These are phyloP conservation scores for Cryptococcus jaspeensis DNA, from an alignment of 1,284 basidiomycete genomes.

Conservation along the genomic window DNA sequence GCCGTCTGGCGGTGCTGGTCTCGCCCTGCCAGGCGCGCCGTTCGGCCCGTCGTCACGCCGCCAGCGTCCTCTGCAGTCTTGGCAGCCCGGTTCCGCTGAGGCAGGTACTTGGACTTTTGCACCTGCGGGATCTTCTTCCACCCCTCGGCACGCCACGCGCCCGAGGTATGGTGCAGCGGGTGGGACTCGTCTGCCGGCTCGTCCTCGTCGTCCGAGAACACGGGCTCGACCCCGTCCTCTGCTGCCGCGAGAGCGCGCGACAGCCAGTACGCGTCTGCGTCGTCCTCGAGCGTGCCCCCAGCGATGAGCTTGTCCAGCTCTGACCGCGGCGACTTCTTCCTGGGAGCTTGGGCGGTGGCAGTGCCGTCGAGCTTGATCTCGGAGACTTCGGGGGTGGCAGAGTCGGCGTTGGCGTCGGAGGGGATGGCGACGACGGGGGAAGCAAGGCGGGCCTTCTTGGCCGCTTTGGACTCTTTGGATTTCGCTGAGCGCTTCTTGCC, in stretches of 20 bases:
- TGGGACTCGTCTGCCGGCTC: slow-evolving; percentile 27
- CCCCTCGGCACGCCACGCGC: slow-evolving; percentile 72
- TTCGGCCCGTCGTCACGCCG: slow-evolving; percentile 72
- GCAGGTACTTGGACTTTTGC: slow-evolving; percentile 83
- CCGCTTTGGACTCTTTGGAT: slow-evolving; percentile 22
- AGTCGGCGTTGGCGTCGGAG: not conserved
- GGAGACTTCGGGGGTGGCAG: slow-evolving; percentile 23
- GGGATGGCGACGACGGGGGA: slow-evolving; percentile 19
- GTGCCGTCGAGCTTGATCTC: slow-evolving; percentile 32
- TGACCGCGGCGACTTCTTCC: slow-evolving; percentile 19
- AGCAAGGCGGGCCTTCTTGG: slow-evolving; percentile 34
- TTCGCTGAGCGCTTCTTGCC: slow-evolving; percentile 26
- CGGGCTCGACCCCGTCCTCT: slow-evolving; percentile 35
- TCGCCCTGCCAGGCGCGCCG: slow-evolving; percentile 91
- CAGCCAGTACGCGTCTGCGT: slow-evolving; percentile 87
- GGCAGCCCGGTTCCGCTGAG: slow-evolving; percentile 59
- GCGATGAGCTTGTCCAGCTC: slow-evolving; percentile 39
- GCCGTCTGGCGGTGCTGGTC: slow-evolving; percentile 83
- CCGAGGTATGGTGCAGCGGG: slow-evolving; percentile 36
- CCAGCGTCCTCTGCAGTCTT: slow-evolving; percentile 47
- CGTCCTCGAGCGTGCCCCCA: slow-evolving; percentile 69
- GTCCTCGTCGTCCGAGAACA: slow-evolving; percentile 25
- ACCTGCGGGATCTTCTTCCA: slow-evolving; percentile 90
- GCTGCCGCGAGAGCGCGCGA: slow-evolving; percentile 60
- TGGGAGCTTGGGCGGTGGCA: slow-evolving; percentile 4